A percentile compares a stretch with the other conserved stretches of the same genome.
Evolutionary conservation across 2,329 filamentous ascomycete genomes (phyloP).

Genomic region (Hypoxylon sp.): DNA sequence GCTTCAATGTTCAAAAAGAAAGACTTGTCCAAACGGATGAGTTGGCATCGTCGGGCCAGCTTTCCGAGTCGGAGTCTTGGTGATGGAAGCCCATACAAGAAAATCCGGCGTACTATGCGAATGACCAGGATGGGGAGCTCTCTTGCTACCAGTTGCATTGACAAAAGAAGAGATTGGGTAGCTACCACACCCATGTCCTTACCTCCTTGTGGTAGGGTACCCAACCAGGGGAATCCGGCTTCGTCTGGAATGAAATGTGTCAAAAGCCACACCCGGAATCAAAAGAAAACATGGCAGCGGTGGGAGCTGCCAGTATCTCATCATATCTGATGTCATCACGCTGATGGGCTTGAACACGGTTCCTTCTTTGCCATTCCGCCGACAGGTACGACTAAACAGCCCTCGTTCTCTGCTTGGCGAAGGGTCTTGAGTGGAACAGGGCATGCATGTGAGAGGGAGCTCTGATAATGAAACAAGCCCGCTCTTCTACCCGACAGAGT

Average conservation of each 20-base stretch:
- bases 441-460: constrained; percentile 40
- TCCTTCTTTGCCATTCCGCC: constrained; percentile 29
- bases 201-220: constrained; percentile 18
- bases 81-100: constrained; percentile 31
- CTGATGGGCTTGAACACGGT: constrained; percentile 38
- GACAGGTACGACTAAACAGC: constrained; percentile 33
- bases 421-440: constrained; percentile 20
- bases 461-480: constrained; percentile 38
- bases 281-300: constrained; percentile 29
- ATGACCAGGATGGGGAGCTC: constrained; percentile 38
- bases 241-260: constrained; percentile 43
- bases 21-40: constrained; percentile 17
- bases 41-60: constrained; percentile 26
- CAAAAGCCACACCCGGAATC: constrained; percentile 39
- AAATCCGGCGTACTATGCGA: constrained; percentile 24
- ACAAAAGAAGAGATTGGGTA: constrained; percentile 42
- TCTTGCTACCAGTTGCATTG: constrained; percentile 37
- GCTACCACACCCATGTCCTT: constrained; percentile 40
- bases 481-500: constrained; percentile 40
- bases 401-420: constrained; percentile 19
- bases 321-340: constrained; percentile 46
- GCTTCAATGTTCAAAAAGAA: constrained; percentile 11
- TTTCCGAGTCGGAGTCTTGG: constrained; percentile 24
- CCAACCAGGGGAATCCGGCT: constrained; percentile 41
- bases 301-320: constrained; percentile 36